Evolutionary conservation across 371 early-diverging fungal species (phyloP).

Genomic region (Paraphysoderma sedebokerense): DNA sequence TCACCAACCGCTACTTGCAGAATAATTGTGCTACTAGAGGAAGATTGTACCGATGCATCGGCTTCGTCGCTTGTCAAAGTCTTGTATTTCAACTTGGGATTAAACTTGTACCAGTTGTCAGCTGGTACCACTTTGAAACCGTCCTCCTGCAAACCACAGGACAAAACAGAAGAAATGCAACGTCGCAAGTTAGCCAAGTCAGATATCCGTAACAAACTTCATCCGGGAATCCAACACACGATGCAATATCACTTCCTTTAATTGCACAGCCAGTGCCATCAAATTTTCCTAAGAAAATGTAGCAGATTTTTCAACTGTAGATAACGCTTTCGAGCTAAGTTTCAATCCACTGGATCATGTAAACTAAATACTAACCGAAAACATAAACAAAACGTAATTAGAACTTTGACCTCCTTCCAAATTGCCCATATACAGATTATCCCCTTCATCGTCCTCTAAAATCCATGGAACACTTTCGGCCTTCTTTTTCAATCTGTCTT

Average conservation of each 20-base stretch:
- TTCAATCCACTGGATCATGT: too few relatives aligned
- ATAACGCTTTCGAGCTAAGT: too few relatives aligned
- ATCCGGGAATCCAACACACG: too few relatives aligned
- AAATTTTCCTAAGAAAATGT: background rate
- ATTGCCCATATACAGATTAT: constrained; percentile 48
- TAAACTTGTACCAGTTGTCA: constrained; percentile 81
- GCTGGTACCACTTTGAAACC: constrained; percentile 77
- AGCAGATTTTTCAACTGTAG: background rate
- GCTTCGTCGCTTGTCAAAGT: constrained; percentile 82
- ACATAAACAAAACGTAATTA: constrained; percentile 63
- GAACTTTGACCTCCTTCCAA: constrained; percentile 61
- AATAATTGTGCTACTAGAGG: constrained; percentile 29
- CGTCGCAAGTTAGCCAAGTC: too few relatives aligned
- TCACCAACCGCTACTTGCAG: too few relatives aligned
- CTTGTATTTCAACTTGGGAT: constrained; percentile 52
- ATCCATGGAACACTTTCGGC: constrained; percentile 65
- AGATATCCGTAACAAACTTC: too few relatives aligned
- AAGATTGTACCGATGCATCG: constrained; percentile 31
- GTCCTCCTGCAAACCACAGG: too few relatives aligned
- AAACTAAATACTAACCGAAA: constrained; percentile 26
- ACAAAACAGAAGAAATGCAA: too few relatives aligned
- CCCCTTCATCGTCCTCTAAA: constrained; percentile 49
- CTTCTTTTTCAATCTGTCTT: constrained; percentile 42
- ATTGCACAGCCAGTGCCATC: background rate
- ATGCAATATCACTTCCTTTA: background rate